Evolutionary conservation across 2,329 filamentous ascomycete species (phyloP), one percentile per base, ranked within the genome.

Genomic region (Phialophora tarda): DNA sequence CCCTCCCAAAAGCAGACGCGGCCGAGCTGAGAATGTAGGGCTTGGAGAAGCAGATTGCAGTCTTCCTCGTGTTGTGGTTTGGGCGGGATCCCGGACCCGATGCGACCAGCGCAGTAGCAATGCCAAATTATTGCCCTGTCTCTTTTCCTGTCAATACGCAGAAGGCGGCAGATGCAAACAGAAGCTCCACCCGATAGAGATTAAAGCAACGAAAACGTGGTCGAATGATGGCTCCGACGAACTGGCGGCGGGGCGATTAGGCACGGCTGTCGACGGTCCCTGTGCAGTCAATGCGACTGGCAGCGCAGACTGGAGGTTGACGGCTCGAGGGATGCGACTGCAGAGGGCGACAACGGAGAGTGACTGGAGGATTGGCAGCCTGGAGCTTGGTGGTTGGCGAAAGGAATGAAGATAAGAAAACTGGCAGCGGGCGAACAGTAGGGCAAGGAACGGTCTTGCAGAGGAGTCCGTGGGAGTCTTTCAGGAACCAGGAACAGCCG

Each of bases 401-500:
- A 47, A 28, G 24, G 50, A 32, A 34, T 24, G 63, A 63, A 62
- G 65, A 60, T 59, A 67, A 66, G 59, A 67, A 62, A 23, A 26
- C 30, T 51, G 62, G 38, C 30, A 59, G 32, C 51, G 60, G 54
- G 51, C 58, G 53, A 67, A 64, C 64, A 26, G 63, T 57, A 58
- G 57, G 58, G 64, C 62, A 56, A 65, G 62, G 32, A 50, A 28
- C 30, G 59, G 23, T 59, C 55, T 62, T 66, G 48, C 41, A 59
- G 26, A 50, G 32, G 53, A 59, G 58, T 59, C 57, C 54, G 38
- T 59, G 41, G 32, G 53, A 59, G 58, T 59, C 57, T 58, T 48
- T 59, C 64, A 67, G 67, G 67, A 69, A 69, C 67, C 64, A 67
- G 64, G 64, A 62, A 69, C 67, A 28, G 30, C 30, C 30, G 38